Base-by-base conservation (phyloP, 805 yeast genomes). In the Ogataea haglerorum region DNA sequence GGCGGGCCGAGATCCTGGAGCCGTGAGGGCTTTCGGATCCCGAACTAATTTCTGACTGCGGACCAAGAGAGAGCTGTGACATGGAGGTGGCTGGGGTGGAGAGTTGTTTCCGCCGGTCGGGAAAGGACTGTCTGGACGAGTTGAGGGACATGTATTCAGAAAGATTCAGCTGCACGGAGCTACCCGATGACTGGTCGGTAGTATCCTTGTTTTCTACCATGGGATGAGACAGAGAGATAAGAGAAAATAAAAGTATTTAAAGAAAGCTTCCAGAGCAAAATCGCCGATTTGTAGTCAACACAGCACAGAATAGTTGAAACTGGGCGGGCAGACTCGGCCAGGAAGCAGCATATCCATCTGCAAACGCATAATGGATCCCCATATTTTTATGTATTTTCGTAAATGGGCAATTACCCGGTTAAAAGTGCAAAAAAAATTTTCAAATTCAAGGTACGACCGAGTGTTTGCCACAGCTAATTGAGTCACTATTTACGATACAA, bases 341-440 rank as follows among this genome's bases (percentile, higher is more conserved):
- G 10, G 13, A n/a, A 18, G 8, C 17, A 13, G 5, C 10, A 15
- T 14, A 3, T 13, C 17, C 37, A 17, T 35, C 32, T 35, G 38
- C 23, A 16, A 35, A 22, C 6, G 27, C 31, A 12, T 30, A 9
- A 18, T 6, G 33, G 28, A 38, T 38, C 42, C 42, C 29, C 19
- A 37, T 17, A 27, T 18, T 32, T 32, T 21, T 38, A 33, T 38
- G 37, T 28, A 23, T 28, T 37, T 16, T 27, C 19, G 27, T 10
- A 38, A 10, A 15, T 31, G 42, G 37, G 33, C 30, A 29, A 17
- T 38, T 38, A 38, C 42, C 42, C 42, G 42, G 42, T 21, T 27
- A 10, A 16, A 30, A 15, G 7, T 16, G 23, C n/a, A 18, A 32
- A 38, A 38, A 37, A 38, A 31, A 19, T 38, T 38, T 38, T 28